These are phyloP conservation scores for Gracilariopsis chorda DNA, from an alignment of 23 red algal genomes.

Conservation along the genomic window DNA sequence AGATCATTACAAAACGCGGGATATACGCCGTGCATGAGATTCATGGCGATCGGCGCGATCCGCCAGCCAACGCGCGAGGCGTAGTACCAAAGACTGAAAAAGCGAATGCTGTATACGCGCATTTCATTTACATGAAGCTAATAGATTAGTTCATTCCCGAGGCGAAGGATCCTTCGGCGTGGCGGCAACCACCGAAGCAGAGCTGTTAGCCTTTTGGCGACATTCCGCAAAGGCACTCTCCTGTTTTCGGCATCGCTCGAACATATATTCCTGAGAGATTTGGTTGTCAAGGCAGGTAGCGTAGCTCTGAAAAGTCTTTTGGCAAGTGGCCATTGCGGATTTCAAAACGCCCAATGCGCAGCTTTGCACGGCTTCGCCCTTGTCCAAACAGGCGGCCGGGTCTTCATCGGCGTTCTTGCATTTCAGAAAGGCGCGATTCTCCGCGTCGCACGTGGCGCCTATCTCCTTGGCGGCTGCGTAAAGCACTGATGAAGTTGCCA, in stretches of 20 bases:
- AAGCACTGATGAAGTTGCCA: conserved; percentile 87
- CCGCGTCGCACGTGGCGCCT: conserved; percentile 34
- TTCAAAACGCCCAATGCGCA: conserved; percentile 60
- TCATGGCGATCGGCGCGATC: too few species aligned
- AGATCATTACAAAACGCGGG: too few species aligned
- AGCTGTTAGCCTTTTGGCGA: conserved; percentile 2
- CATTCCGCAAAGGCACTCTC: conserved; percentile 63
- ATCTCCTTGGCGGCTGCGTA: conserved; percentile 98
- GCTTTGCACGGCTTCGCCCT: conserved; percentile 43
- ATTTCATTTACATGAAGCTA: too few species aligned
- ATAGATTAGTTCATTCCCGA: too few species aligned
- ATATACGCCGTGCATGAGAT: too few species aligned
- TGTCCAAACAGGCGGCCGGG: conserved; percentile 74
- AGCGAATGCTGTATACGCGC: too few species aligned
- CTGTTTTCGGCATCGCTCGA: conserved; percentile 81
- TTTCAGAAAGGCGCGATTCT: conserved; percentile 80
- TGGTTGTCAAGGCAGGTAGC: conserved; percentile 78
- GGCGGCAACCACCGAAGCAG: conserved; percentile 3
- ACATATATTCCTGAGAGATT: conserved; percentile 81
- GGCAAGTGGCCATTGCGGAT: conserved; percentile 52
- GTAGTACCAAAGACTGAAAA: too few species aligned
- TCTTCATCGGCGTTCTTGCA: conserved; percentile 86
- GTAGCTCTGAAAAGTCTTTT: conserved; percentile 68
- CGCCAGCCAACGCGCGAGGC: too few species aligned
- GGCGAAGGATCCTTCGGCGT: too few species aligned